A percentile compares a stretch with the other conserved stretches of the same genome.
phyloP scores from a whole-genome alignment of 495 filamentous ascomycete genomes.

The Sporormia fimetaria region DNA sequence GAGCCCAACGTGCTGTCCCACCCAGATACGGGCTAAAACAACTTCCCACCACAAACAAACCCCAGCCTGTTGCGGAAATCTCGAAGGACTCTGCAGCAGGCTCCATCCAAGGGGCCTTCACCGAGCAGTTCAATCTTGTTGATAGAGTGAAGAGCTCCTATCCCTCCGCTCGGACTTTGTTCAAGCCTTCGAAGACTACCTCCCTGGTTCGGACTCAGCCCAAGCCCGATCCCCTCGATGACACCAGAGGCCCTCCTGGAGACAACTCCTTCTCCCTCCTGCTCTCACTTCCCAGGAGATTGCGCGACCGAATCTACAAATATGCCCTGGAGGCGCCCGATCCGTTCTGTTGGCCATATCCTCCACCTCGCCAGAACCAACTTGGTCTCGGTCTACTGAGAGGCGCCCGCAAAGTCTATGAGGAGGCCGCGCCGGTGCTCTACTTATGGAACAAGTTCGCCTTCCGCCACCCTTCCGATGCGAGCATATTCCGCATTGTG shows the following conservation, averaged over 20 bases:
- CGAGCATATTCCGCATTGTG: constrained; percentile 33
- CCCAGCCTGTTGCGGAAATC: too few species aligned
- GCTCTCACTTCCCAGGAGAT: constrained; percentile 32
- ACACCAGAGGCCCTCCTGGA: background rate
- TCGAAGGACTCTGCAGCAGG: too few species aligned
- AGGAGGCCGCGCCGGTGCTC: constrained; percentile 32
- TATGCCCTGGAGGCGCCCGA: constrained; percentile 26
- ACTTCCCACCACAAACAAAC: too few species aligned
- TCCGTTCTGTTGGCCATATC: constrained; percentile 26
- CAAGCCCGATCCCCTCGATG: too few species aligned
- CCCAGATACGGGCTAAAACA: too few species aligned
- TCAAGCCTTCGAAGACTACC: too few species aligned
- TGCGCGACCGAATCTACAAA: constrained; percentile 32
- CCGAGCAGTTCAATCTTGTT: too few species aligned
- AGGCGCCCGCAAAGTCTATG: constrained; percentile 29
- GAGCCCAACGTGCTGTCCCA: too few species aligned
- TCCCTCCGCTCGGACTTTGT: too few species aligned
- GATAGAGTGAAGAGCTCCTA: too few species aligned
- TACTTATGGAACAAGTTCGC: constrained; percentile 32
- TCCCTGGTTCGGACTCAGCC: too few species aligned
- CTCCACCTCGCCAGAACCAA: constrained; percentile 2
- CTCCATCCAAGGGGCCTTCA: too few species aligned
- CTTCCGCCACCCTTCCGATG: constrained; percentile 30
- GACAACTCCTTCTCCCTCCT: constrained; percentile 22
- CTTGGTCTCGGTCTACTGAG: constrained; percentile 30